Evolutionary conservation across 148 eudicot genomes (phyloP), one percentile per base, ranked within the genome.

Genomic region (Dianthus caryophyllus): DNA sequence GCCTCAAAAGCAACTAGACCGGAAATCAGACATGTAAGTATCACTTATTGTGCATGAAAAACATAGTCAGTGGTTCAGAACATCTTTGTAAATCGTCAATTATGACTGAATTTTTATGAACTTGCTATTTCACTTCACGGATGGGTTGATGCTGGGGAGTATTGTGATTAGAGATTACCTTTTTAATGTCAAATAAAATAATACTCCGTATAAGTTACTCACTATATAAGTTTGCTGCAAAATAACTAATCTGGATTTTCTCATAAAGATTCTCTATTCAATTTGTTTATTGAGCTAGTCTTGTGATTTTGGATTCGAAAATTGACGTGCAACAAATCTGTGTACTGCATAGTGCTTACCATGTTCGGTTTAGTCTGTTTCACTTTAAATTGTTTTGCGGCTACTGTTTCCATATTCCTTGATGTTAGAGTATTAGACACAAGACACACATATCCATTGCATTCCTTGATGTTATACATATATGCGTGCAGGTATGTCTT

Each of bases 1-100:
- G 56, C 98, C 98, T 39, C 98, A 93, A 77, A 94, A 94, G 80
- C 98, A 94, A 79, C 75, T 94, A 77, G 92, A 84, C 66, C 95
- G 98, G 71, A 80, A 66, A 75, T 94, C 98, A 39, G 98, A 94
- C 79, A 90, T 94, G 98, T 93, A 77, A 87, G 98, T 77, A 55
- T 41, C 31, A 21, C 29, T 17, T 49, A 18, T n/a, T 24, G 50
- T 18, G 26, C 5, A 9, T 9, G 14, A n/a, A 31, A 6, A 53
- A 52, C 36, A n/a, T n/a, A n/a, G n/a, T n/a, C n/a, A n/a, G n/a
- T n/a, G n/a, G n/a, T n/a, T n/a, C n/a, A n/a, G 38, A 33, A 33
- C 7, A 7, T 33, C 38, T 33, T 33, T 33, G 38, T 7, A 33
- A 33, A 33, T 33, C n/a, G n/a, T n/a, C n/a, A n/a, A n/a, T n/a